A percentile compares a stretch with the other conserved stretches of the same genome.
Conservation (phyloP, 352 stramenopile genomes). For the Plasmopara halstedii region DNA sequence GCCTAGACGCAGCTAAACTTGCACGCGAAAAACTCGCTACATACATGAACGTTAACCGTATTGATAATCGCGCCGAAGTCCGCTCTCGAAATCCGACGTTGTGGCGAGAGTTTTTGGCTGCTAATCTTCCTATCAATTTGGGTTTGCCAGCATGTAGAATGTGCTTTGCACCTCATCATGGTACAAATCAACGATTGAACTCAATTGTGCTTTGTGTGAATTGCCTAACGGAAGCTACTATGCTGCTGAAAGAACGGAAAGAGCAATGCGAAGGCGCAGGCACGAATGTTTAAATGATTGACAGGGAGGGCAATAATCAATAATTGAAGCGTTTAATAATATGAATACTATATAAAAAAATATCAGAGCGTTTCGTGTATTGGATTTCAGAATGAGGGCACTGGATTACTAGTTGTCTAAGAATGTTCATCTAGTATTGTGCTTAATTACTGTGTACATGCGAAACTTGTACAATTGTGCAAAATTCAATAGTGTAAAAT, state of each 20-base stretch:
- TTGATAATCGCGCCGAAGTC: constrained; percentile 25
- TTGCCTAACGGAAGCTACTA: constrained; percentile 26
- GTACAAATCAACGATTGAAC: constrained; percentile 45
- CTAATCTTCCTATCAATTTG: constrained; percentile 15
- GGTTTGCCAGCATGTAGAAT: constrained; percentile 25
- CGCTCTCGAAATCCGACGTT: constrained; percentile 28
- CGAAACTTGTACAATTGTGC: no score
- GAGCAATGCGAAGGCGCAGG: neutral
- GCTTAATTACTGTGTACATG: no score
- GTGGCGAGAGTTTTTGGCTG: constrained; percentile 33
- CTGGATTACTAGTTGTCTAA: no score
- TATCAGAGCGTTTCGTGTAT: no score
- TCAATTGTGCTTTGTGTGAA: constrained; percentile 37
- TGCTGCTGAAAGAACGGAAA: constrained; percentile 13
- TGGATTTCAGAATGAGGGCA: no score
- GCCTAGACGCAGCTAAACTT: constrained; percentile 2
- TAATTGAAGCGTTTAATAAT: no score
- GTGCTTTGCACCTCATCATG: constrained; percentile 34
- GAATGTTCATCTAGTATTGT: no score
- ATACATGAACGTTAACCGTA: constrained; percentile 29
- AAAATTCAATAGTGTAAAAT: no score
- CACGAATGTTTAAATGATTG: neutral
- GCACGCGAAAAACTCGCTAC: constrained; percentile 13
- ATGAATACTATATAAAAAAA: no score
- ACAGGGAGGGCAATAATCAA: no score